Evolutionary conservation across 495 filamentous ascomycete genomes (phyloP), one percentile per base, ranked within the genome.

Genomic region (Hypoxylon lienhwacheense): DNA sequence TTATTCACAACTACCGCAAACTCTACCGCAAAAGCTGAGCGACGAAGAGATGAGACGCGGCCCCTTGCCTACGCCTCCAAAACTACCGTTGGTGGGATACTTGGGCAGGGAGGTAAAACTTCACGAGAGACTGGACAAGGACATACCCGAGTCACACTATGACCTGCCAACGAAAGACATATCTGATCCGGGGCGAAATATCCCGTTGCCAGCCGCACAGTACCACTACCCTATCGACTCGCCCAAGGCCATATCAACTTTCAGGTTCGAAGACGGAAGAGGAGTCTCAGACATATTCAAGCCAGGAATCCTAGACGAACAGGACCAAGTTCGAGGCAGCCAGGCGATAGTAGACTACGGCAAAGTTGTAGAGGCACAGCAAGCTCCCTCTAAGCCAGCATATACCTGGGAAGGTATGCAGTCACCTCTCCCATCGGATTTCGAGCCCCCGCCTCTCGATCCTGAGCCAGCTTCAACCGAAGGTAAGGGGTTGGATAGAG

Each of bases 1-100:
- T n/a, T 64, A 58, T 34, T 44, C 57, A 0, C 44, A 24, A 7
- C 7, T 37, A 11, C 56, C 61, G 6, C 16, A 21, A 1, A 15
- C 1, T 4, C 17, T 57, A 6, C 64, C 64, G 0, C 25, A 28
- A 2, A 56, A 32, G 11, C 24, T 41, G n/a, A 43, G 35, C 7
- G 34, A 44, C 14, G 43, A 59, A 16, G 50, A 59, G 0, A 66
- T 56, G 53, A 61, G 37, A 15, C 46, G 46, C n/a, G 49, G 53
- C 1, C 39, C 53, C 7, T 20, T 54, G 12, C 39, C 55, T 1
- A 8, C 21, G n/a, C 33, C 45, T 14, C 40, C 40, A 8, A 15
- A 1, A 5, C 8, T 53, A 20, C 40, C 47, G 7, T 7, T 51
- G 20, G 16, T 7, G 4, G 44, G 33, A 2, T 15, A 26, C 10